Conservation (phyloP, 108 stramenopile genomes). For the Nitzschia sp. region DNA sequence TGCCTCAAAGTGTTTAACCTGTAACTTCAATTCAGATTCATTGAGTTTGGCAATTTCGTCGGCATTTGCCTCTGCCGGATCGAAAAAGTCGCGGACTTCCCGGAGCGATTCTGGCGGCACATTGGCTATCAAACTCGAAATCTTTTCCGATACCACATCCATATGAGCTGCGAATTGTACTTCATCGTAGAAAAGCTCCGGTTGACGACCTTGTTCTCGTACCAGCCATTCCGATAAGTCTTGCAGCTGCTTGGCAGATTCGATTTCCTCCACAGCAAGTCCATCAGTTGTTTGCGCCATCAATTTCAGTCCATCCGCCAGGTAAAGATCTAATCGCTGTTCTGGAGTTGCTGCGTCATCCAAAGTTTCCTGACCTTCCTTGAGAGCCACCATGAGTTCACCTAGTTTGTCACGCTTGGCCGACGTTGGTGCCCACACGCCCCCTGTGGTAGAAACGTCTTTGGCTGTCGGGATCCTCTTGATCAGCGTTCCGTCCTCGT, state of each 20-base stretch:
- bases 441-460: slow-evolving; percentile 72
- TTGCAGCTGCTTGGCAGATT: not conserved
- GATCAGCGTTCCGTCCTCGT: not conserved
- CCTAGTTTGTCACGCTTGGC: slow-evolving; percentile 83
- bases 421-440: slow-evolving; percentile 87
- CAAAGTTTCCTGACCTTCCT: slow-evolving; percentile 52
- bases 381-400: slow-evolving; percentile 62
- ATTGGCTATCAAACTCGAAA: slow-evolving; percentile 13
- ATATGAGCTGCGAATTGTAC: slow-evolving; percentile 26
- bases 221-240: slow-evolving; percentile 34
- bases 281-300: slow-evolving; percentile 58
- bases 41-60: not conserved
- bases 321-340: slow-evolving; percentile 74
- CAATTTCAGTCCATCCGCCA: slow-evolving; percentile 76
- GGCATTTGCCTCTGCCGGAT: slow-evolving; percentile 9
- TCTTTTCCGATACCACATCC: slow-evolving; percentile 13
- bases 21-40: not conserved
- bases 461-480: slow-evolving; percentile 41
- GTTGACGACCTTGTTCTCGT: slow-evolving; percentile 9
- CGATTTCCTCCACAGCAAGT: not conserved
- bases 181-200: slow-evolving; percentile 17
- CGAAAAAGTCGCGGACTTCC: slow-evolving; percentile 46
- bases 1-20: slow-evolving; percentile 19
- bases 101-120: slow-evolving; percentile 24
- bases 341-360: slow-evolving; percentile 67